Percentiles rank a stretch among this genome's conserved stretches.
These are phyloP conservation scores for Hymenoscyphus albidus DNA, from an alignment of 2,329 filamentous ascomycete species.

Conservation along the genomic window DNA sequence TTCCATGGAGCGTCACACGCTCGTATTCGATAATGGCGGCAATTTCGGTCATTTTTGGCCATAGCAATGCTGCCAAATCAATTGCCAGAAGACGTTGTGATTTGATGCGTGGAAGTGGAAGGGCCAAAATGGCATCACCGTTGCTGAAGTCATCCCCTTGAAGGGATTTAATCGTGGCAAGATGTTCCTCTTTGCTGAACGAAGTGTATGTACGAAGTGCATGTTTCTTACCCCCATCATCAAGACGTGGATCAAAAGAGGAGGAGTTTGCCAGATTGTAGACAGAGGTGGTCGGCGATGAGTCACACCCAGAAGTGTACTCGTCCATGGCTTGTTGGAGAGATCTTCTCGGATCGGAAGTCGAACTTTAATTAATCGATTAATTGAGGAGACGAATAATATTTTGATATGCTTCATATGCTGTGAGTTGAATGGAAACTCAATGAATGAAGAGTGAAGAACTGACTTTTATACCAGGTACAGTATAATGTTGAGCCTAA, in stretches of 20 bases:
- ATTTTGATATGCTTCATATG: too few relatives aligned
- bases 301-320: neutral
- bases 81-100: slow-evolving; percentile 14
- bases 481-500: neutral
- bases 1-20: slow-evolving; percentile 8
- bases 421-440: too few relatives aligned
- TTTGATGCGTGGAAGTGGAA: slow-evolving; percentile 15
- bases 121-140: slow-evolving; percentile 15
- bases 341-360: too few relatives aligned
- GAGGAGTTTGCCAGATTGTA: neutral
- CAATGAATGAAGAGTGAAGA: too few relatives aligned
- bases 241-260: neutral
- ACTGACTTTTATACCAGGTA: too few relatives aligned
- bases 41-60: slow-evolving; percentile 14
- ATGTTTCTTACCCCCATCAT: neutral
- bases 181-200: slow-evolving; percentile 10
- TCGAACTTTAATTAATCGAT: too few relatives aligned
- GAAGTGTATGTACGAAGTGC: slow-evolving; percentile 7
- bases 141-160: slow-evolving; percentile 4
- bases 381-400: too few relatives aligned
- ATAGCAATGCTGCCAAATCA: slow-evolving; percentile 5
- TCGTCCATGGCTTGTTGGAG: neutral
- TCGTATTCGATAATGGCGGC: slow-evolving; percentile 19
- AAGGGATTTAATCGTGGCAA: slow-evolving; percentile 6
- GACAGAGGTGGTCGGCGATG: neutral